Evolutionary conservation across 2,329 filamentous ascomycete genomes (phyloP).

Genomic region (Stagonosporopsis rhizophila): DNA sequence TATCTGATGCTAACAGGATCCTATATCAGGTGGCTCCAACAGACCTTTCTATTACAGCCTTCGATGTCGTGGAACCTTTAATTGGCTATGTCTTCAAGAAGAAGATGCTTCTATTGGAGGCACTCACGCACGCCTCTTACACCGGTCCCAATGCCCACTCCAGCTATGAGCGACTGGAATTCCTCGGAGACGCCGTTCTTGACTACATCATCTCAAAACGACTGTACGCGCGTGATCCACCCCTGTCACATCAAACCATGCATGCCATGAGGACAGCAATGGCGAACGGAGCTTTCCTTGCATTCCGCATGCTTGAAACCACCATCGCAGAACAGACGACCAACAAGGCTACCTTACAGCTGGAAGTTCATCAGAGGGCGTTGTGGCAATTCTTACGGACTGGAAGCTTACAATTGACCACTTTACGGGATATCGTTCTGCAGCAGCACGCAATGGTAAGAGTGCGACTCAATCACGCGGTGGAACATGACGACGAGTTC

Average conservation of each 20-base stretch:
- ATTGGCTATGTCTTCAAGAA: conserved; percentile 76
- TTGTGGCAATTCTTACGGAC: conserved; percentile 77
- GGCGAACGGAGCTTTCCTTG: conserved; percentile 81
- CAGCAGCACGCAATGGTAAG: conserved; percentile 59
- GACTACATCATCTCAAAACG: conserved; percentile 75
- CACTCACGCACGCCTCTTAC: conserved; percentile 78
- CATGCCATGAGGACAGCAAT: conserved; percentile 77
- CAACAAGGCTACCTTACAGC: conserved; percentile 42
- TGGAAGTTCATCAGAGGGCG: conserved; percentile 45
- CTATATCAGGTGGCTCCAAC: conserved; percentile 31
- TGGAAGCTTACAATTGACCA: conserved; percentile 56
- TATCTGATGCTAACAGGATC: conserved; percentile 35
- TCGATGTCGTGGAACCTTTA: conserved; percentile 64
- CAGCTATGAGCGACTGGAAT: conserved; percentile 80
- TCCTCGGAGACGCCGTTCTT: conserved; percentile 84
- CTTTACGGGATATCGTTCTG: conserved; percentile 55
- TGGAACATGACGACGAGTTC: conserved; percentile 64
- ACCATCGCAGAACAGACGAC: conserved; percentile 45
- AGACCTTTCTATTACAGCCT: conserved; percentile 18
- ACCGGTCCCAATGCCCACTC: conserved; percentile 51
- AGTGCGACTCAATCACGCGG: conserved; percentile 56
- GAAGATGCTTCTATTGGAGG: conserved; percentile 73
- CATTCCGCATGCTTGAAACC: conserved; percentile 74
- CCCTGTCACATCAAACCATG: conserved; percentile 67
- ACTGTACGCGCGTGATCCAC: conserved; percentile 62